Base-by-base conservation (phyloP, 1,284 basidiomycete species). In the Tilletia caries region DNA sequence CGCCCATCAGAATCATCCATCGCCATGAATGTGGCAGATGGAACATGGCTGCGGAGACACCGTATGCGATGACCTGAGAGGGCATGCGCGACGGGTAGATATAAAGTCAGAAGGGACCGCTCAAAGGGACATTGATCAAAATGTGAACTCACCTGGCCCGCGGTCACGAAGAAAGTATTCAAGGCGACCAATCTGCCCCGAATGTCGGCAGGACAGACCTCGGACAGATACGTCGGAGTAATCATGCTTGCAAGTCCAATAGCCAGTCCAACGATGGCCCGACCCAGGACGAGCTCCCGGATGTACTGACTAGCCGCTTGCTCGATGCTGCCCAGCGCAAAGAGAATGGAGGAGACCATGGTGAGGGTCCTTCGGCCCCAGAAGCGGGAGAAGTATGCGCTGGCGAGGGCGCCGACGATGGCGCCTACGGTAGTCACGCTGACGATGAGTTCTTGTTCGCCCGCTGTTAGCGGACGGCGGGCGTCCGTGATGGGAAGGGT, bases 401-500 rank as follows among this genome's bases (percentile, higher is more conserved):
- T 78, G 2, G 70, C 58, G 15, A 80, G 67, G 3, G 76, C 69
- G 15, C 78, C 79, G 3, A 78, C 6, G 34, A 80, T 80, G 1
- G 79, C 79, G 13, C 78, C 79, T 15, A 75, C 73, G 1, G 78
- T 80, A 1, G 79, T 80, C 10, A 74, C 71, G 62, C 71, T 71
- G 1, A 80, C 79, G 50, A 80, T 73, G n/a, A 79, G 68, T 34
- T 76, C 79, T 68, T 80, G 79, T 66, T 78, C 78, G 12, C 73
- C 74, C 13, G 77, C 71, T 60, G 65, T 73, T 1, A 80, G 69
- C n/a, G 75, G 64, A 58, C 65, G 23, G 48, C 66, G 46, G 25
- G 8, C 12, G 29, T 12, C 18, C 13, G 1, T 37, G 18, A 34
- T 29, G 6, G 33, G 18, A n/a, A 62, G 18, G 29, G 58, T 62